These are phyloP conservation scores for Alternaria arborescens DNA, from an alignment of 2,329 filamentous ascomycete genomes.

Conservation along the genomic window DNA sequence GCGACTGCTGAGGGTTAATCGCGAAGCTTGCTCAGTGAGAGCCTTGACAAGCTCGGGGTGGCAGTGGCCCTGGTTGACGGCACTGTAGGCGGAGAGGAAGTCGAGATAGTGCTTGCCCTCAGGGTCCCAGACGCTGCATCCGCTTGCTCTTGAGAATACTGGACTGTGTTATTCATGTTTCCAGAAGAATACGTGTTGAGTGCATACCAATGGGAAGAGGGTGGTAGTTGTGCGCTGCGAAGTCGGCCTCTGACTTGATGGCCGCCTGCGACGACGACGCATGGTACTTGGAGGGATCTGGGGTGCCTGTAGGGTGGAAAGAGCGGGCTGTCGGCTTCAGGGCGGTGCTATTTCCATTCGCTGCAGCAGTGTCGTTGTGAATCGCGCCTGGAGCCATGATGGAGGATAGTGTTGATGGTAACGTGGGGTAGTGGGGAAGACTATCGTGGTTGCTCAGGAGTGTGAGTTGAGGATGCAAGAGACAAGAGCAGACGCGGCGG, in stretches of 20 bases:
- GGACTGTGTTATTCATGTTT: constrained; percentile 17
- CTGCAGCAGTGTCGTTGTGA: constrained; percentile 33
- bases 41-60: constrained; percentile 95
- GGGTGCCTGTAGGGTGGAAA: constrained; percentile 50
- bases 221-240: constrained; percentile 98
- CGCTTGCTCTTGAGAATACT: constrained; percentile 79
- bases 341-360: constrained; percentile 36
- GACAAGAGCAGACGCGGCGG: constrained; percentile 10
- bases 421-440: constrained; percentile 28
- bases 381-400: constrained; percentile 49
- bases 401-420: constrained; percentile 20
- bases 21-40: constrained; percentile 85
- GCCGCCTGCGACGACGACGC: constrained; percentile 79
- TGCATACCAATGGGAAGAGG: constrained; percentile 79
- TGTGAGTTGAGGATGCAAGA: constrained; percentile 11
- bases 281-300: constrained; percentile 67
- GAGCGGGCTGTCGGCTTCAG: constrained; percentile 51
- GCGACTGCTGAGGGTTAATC: constrained; percentile 88
- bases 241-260: constrained; percentile 81
- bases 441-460: constrained; percentile 9
- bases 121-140: constrained; percentile 93
- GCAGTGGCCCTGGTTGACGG: constrained; percentile 97
- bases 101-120: constrained; percentile 93
- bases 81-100: constrained; percentile 97
- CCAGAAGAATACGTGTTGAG: not conserved